Evolutionary conservation across 768 basidiomycete species (phyloP), one percentile per base, ranked within the genome.

Genomic region (Suillus placidus): DNA sequence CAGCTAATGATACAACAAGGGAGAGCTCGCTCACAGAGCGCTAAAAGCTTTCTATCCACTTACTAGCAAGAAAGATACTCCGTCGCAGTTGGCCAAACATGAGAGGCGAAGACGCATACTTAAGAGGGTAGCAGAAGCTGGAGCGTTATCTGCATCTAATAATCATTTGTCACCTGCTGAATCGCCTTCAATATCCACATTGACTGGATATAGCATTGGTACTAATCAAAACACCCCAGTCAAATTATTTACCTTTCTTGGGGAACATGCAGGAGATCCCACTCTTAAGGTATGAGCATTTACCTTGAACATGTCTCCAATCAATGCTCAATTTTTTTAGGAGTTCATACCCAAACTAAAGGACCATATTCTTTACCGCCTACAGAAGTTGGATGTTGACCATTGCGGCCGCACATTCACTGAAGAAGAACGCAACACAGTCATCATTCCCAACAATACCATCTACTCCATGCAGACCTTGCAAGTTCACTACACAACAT

Each of bases 11-110:
- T n/a, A 9, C 10, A 0, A 4, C 20, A 38, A 43, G 42, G 42
- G 42, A 9, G 42, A 43, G 42, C 42, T 43, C 7, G 42, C 18
- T 8, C 81, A 84, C 61, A 64, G 71, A 1, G 65, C 51, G 0
- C 66, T 78, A 23, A 84, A 85, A 67, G 69, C 66, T 0, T 64
- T 77, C 16, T 84, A 82, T 63, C 63, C 64, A 1, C 54, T n/a
- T 4, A 47, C 45, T 10, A 47, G 12, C 45, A 47, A 47, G 45
- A 2, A 9, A 5, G 45, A 47, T 9, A 47, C n/a, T 3, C 45
- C n/a, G 1, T 4, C 4, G 0, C 45, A 47, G 10, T 10, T 47
- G 3, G 45, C 45, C 4, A 47, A 10, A 2, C 45, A 47, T 3
- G n/a, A 47, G n/a, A 2, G 20, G 0, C 0, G 43, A 1, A 3